A percentile compares a stretch with the other conserved stretches of the same genome.
phyloP scores from a whole-genome alignment of 2,329 filamentous ascomycete species.

The Arthrinium puccinioides region DNA sequence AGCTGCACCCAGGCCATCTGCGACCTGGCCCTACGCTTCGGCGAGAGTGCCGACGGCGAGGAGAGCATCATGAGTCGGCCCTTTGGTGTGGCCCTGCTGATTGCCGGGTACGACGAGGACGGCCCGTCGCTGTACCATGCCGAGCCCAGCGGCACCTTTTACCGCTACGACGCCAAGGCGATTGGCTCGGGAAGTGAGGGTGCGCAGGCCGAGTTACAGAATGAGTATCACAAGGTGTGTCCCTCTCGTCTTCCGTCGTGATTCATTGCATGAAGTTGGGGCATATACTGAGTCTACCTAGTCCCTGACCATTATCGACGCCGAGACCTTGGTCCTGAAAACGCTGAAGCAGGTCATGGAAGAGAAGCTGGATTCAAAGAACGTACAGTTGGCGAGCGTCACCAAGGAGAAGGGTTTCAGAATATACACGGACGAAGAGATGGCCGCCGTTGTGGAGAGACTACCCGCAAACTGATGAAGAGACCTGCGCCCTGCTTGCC shows the following conservation, averaged over 20 bases:
- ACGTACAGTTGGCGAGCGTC: slow-evolving; percentile 95
- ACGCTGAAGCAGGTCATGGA: slow-evolving; percentile 99
- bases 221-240: slow-evolving; percentile 86
- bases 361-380: slow-evolving; percentile 98
- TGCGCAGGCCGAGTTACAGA: slow-evolving; percentile 94
- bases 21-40: slow-evolving; percentile 90
- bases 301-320: slow-evolving; percentile 86
- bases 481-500: not conserved
- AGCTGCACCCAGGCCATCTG: slow-evolving; percentile 99
- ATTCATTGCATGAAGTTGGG: not conserved
- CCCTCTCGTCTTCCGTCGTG: not conserved
- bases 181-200: slow-evolving; percentile 97
- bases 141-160: slow-evolving; percentile 96
- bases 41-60: slow-evolving; percentile 93
- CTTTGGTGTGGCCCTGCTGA: slow-evolving; percentile 92
- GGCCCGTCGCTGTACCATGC: slow-evolving; percentile 96
- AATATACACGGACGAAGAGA: slow-evolving; percentile 97
- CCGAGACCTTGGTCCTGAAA: slow-evolving; percentile 92
- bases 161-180: slow-evolving; percentile 97
- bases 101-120: slow-evolving; percentile 95
- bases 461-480: slow-evolving; percentile 57
- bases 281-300: slow-evolving; percentile 19
- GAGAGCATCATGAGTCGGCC: slow-evolving; percentile 98
- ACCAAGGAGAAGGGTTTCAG: slow-evolving; percentile 97
- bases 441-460: slow-evolving; percentile 85